A percentile compares a stretch with the other conserved stretches of the same genome.
Conservation (phyloP, 2,329 filamentous ascomycete genomes). For the Daldinia eschscholtzii region DNA sequence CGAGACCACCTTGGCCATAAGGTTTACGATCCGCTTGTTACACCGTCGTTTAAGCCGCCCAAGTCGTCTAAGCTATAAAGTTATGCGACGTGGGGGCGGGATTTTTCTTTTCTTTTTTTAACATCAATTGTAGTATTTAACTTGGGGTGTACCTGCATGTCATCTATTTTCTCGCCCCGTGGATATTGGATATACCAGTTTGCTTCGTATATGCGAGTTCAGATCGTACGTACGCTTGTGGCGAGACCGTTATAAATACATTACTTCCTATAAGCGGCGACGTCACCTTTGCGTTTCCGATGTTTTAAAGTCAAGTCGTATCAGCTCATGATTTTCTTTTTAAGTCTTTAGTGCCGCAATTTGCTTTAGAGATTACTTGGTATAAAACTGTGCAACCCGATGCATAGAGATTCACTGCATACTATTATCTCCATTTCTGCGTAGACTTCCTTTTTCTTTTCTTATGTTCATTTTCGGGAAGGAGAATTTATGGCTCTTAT, state of each 20-base stretch:
- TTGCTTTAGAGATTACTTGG: neutral
- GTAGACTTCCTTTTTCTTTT: neutral
- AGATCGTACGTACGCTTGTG: neutral
- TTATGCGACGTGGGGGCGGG: neutral
- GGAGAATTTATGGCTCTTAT: neutral
- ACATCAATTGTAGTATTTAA: neutral
- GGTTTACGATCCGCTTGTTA: slow-evolving; percentile 68
- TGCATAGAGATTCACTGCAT: neutral
- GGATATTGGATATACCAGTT: neutral
- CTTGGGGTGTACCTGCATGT: neutral
- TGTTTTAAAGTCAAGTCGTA: neutral
- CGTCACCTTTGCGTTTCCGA: neutral
- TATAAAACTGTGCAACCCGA: neutral
- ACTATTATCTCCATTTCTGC: neutral
- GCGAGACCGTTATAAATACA: neutral
- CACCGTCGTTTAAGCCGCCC: slow-evolving; percentile 63
- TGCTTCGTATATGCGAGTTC: neutral
- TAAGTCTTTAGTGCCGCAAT: neutral
- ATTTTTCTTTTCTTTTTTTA: neutral
- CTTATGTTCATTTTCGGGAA: neutral
- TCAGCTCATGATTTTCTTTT: neutral
- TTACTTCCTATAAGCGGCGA: neutral
- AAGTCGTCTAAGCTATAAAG: slow-evolving; percentile 64
- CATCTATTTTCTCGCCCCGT: neutral
- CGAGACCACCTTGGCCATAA: slow-evolving; percentile 61